Conservation (phyloP, 495 filamentous ascomycete genomes). For the Cercophora samala region DNA sequence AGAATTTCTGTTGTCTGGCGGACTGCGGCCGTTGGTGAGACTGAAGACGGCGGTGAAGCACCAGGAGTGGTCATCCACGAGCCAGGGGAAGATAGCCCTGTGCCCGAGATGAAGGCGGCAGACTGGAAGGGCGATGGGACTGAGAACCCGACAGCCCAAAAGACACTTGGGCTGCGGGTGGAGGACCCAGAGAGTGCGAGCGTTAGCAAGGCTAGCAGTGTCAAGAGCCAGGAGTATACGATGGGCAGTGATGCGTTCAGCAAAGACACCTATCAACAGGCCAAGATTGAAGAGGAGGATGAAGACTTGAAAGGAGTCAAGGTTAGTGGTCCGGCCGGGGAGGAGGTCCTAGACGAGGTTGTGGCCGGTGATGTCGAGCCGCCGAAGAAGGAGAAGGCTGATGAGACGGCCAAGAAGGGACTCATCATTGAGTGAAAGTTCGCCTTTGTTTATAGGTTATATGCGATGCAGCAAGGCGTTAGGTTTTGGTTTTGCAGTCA, state of each 20-base stretch:
- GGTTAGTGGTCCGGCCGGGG: constrained; percentile 32
- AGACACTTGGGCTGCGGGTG: constrained; percentile 63
- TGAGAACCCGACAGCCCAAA: constrained; percentile 46
- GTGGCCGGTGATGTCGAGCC: neutral
- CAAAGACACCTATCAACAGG: neutral
- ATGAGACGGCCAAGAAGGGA: constrained; percentile 8
- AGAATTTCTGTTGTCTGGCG: constrained; percentile 84
- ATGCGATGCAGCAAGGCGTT: neutral
- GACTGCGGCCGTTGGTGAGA: constrained; percentile 28
- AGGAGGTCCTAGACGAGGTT: constrained; percentile 28
- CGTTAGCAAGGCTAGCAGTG: constrained; percentile 60
- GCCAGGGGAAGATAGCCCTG: constrained; percentile 58
- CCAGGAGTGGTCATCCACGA: constrained; percentile 51
- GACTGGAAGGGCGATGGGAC: constrained; percentile 63
- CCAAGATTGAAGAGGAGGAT: constrained; percentile 18
- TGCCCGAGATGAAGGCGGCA: constrained; percentile 63
- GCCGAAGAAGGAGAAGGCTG: neutral
- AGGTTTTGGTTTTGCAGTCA: neutral
- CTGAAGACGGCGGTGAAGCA: constrained; percentile 14
- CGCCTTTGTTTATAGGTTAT: neutral
- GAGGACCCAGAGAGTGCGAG: constrained; percentile 57
- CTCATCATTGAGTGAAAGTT: neutral
- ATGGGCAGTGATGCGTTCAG: neutral
- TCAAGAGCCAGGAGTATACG: constrained; percentile 30
- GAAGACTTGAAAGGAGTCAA: constrained; percentile 32